Base-by-base conservation (phyloP, 2,329 filamentous ascomycete genomes). In the Aquanectria penicillioides region DNA sequence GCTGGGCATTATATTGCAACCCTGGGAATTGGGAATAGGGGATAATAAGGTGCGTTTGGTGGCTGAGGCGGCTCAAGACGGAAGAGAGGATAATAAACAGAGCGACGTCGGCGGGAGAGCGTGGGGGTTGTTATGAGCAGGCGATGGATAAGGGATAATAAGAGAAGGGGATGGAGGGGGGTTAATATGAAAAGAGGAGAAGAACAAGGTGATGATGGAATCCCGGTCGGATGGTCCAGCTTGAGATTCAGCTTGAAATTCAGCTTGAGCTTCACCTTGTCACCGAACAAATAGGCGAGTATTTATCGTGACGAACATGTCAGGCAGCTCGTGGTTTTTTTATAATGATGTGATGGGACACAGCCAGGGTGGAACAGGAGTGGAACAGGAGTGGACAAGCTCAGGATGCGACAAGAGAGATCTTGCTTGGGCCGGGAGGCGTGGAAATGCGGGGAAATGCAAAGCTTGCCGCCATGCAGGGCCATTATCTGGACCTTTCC, bases 371-470 rank as follows among this genome's bases (percentile, higher is more conserved):
- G n/a, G n/a, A n/a, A n/a, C n/a, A n/a, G n/a, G n/a, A n/a, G n/a
- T n/a, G n/a, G n/a, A n/a, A n/a, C n/a, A n/a, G n/a, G n/a, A n/a
- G n/a, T n/a, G n/a, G n/a, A n/a, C n/a, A n/a, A n/a, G n/a, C n/a
- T n/a, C n/a, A 36, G 25, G 23, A 28, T 29, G 23, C 17, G 20
- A 6, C 34, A 37, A 18, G 34, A 28, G 20, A 28, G 13, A 44
- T 18, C 20, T 26, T n/a, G 22, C 28, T 36, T 20, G 34, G 46
- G 22, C 36, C 40, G 40, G 55, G 23, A 36, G 40, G 47, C 48
- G 48, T 46, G 41, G 53, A 28, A 53, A 58, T 53, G 55, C 55
- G 55, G 55, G 55, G 55, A 52, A 52, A 41, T 52, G 55, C 55
- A 52, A 23, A 36, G 40, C 41, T 52, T 58, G 55, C 38, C 20